Evolutionary conservation across 2,329 filamentous ascomycete species (phyloP).

Genomic region (Cryoendolithus antarcticus): DNA sequence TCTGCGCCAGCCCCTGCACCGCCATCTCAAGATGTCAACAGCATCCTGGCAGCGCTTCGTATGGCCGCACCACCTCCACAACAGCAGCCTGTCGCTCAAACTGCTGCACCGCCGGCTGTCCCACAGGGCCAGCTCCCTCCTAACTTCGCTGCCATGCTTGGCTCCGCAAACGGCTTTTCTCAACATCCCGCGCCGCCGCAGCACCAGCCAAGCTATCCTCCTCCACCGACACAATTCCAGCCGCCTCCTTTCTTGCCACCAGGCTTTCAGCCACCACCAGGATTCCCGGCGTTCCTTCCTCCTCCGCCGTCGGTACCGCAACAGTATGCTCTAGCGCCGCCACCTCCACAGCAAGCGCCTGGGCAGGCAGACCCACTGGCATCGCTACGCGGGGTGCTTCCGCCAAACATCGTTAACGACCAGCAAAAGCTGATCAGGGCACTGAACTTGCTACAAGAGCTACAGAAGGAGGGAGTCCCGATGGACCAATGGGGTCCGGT

Average conservation of each 20-base stretch:
- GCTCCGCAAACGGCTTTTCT: conserved; percentile 3
- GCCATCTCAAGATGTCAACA: conserved; percentile 21
- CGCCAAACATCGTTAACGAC: conserved; percentile 25
- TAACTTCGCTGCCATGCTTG: conserved; percentile 7
- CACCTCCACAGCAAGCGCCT: conserved; percentile 24
- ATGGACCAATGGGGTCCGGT: conserved; percentile 61
- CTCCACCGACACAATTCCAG: conserved; percentile 2
- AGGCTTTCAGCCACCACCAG: conserved; percentile 7
- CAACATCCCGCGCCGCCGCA: conserved; percentile 4
- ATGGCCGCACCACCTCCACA: conserved; percentile 15
- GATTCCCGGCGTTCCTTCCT: conserved; percentile 14
- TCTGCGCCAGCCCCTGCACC: conserved; percentile 9
- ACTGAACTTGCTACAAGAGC: conserved; percentile 60
- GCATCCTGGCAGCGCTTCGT: conserved; percentile 24
- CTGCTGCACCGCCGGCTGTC: conserved; percentile 4
- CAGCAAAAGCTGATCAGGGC: conserved; percentile 52
- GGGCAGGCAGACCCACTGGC: conserved; percentile 15
- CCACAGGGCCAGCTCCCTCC: conserved; percentile 12
- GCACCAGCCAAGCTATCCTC: conserved; percentile 8
- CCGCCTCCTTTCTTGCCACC: conserved; percentile 4
- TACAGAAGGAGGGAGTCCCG: conserved; percentile 62
- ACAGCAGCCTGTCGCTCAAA: conserved; percentile 9
- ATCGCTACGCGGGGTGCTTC: conserved; percentile 20
- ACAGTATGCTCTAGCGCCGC: conserved; percentile 33
- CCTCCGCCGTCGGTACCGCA: conserved; percentile 24